Base-by-base conservation (phyloP, 768 basidiomycete species). In the Baorangia bicolor region DNA sequence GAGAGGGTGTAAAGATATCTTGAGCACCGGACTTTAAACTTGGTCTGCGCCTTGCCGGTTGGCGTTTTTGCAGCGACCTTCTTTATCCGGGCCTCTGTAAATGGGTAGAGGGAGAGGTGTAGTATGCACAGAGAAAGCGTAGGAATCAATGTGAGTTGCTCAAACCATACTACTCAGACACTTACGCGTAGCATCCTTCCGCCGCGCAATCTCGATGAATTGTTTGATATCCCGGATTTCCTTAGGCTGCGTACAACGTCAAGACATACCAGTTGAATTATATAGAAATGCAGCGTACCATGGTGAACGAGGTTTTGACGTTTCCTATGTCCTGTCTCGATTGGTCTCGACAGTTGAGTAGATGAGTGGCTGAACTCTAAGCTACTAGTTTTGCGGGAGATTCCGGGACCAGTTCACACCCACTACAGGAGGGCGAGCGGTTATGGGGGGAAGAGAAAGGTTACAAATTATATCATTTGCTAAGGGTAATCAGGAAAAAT, bases 21-120 rank as follows among this genome's bases (percentile, higher is more conserved):
- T 57, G 91, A 89, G 81, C 95, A 98, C 73, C 97, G 85, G 72
- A 99, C 86, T 84, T 99, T 99, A 87, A 98, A 98, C 80, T 98
- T 99, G 71, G 91, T 96, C 76, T 85, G 81, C 34, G 81, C 79
- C 78, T 92, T 92, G 66, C 84, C 88, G 47, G 82, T 81, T 33
- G 85, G 72, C 30, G 79, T 74, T 73, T 81, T 84, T 37, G 89
- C 77, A 56, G 83, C 80, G 58, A 88, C 88, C 81, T 95, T 97
- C 82, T 98, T 98, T 85, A 98, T 97, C 76, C 94, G 92, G 57
- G 92, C 94, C 82, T 93, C 96, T 98, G 74, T 25, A 28, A n/a
- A 34, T 28, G 45, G 43, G 34, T 30, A 31, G 48, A 43, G 35
- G 30, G 41, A 9, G 23, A n/a, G 14, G 50, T 55, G 11, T n/a